A percentile compares a stretch with the other conserved stretches of the same genome.
Evolutionary conservation across 2,329 filamentous ascomycete species (phyloP).

Genomic region (Colletotrichum plurivorum): DNA sequence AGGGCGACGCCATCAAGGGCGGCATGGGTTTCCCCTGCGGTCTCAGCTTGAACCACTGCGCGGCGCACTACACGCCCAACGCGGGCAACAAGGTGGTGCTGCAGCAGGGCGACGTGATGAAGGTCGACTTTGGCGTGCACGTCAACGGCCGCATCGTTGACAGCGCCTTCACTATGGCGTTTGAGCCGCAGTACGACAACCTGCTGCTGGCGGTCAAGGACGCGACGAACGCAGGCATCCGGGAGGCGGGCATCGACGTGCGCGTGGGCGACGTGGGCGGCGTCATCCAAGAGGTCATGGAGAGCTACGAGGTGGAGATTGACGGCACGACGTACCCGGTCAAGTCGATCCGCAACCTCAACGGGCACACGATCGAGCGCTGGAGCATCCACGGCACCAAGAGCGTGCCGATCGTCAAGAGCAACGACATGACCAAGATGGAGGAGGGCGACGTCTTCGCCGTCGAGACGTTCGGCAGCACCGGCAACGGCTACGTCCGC

Average conservation of each 20-base stretch:
- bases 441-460: constrained; percentile 87
- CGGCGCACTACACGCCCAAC: constrained; percentile 90
- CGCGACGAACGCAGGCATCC: constrained; percentile 83
- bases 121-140: constrained; percentile 87
- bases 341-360: constrained; percentile 80
- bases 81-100: constrained; percentile 86
- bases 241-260: constrained; percentile 85
- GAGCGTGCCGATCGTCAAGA: constrained; percentile 85
- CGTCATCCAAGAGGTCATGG: constrained; percentile 82
- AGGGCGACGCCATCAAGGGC: constrained; percentile 83
- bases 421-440: constrained; percentile 84
- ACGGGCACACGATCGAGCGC: constrained; percentile 82
- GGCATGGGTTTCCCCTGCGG: constrained; percentile 92
- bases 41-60: constrained; percentile 86
- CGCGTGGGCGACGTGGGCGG: constrained; percentile 81
- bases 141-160: constrained; percentile 86
- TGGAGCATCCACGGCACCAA: constrained; percentile 86
- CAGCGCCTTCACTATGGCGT: constrained; percentile 84
- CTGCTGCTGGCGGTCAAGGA: constrained; percentile 82
- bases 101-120: constrained; percentile 82
- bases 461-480: constrained; percentile 87
- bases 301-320: constrained; percentile 81
- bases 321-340: constrained; percentile 77
- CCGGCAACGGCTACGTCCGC: constrained; percentile 81
- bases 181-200: constrained; percentile 82